Percentiles rank a stretch among this genome's conserved stretches.
phyloP scores from a whole-genome alignment of 2,329 filamentous ascomycete species.

The Aspergillus sojae region DNA sequence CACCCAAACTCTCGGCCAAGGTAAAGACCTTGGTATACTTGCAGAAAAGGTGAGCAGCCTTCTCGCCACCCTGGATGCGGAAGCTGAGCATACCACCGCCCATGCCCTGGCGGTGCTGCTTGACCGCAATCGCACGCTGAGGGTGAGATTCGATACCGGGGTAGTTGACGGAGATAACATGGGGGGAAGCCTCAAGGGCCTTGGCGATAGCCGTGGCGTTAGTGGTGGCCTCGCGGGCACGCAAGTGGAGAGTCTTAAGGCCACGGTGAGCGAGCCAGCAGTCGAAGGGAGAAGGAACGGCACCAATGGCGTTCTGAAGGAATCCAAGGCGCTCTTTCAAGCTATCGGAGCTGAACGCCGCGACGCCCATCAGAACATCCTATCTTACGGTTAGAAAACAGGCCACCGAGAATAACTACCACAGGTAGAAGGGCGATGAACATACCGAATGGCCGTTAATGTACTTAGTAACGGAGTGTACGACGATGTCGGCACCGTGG shows the following conservation, averaged over 20 bases:
- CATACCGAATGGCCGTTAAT: constrained; percentile 85
- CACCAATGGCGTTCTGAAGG: constrained; percentile 96
- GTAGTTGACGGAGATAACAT: constrained; percentile 92
- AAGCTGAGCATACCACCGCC: constrained; percentile 98
- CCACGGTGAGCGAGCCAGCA: constrained; percentile 97
- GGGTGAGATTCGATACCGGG: constrained; percentile 86
- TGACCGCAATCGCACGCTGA: constrained; percentile 79
- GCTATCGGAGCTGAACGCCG: constrained; percentile 86
- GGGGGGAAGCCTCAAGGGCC: constrained; percentile 75
- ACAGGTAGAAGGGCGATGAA: not conserved
- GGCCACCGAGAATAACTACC: not conserved
- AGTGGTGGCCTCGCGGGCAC: constrained; percentile 78
- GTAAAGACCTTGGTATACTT: constrained; percentile 87
- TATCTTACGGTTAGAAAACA: constrained; percentile 32
- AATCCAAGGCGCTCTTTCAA: constrained; percentile 79
- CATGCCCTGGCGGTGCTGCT: constrained; percentile 92
- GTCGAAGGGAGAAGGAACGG: constrained; percentile 92
- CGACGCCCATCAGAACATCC: constrained; percentile 97
- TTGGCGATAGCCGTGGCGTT: constrained; percentile 80
- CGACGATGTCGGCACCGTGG: constrained; percentile 93
- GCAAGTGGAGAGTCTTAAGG: constrained; percentile 93
- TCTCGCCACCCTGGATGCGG: constrained; percentile 83
- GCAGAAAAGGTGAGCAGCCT: constrained; percentile 90
- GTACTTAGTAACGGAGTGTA: constrained; percentile 98
- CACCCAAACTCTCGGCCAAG: constrained; percentile 87